Evolutionary conservation across 768 basidiomycete species (phyloP), one percentile per base, ranked within the genome.

Genomic region (Fistulinella prunicolor): DNA sequence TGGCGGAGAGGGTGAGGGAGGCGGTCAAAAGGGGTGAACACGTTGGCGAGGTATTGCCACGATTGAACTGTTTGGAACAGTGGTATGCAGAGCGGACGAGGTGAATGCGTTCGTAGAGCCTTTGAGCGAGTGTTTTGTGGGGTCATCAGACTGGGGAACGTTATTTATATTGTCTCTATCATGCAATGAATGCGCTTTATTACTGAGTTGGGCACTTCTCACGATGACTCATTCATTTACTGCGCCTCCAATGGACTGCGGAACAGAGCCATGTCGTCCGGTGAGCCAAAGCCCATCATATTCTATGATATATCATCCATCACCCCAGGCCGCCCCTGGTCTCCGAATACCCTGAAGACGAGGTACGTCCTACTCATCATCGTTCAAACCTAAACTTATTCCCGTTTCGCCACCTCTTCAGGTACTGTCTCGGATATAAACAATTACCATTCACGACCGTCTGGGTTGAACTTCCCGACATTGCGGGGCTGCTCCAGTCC

Each of bases 401-500:
- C 6, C 12, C 28, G 12, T 6, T 28, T 28, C 28, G 28, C 16
- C 10, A 20, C 20, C 9, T 14, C 10, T 5, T 26, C 38, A 57
- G 56, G 35, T 57, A 57, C 29, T 49, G 51, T 19, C 53, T 58
- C 17, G 38, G 46, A 17, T 58, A 49, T 28, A 59, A 58, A 43
- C 13, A 2, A 30, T 16, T 59, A 2, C 42, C 44, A 2, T 59
- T 59, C 35, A 49, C 30, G 20, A 51, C 57, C 3, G 42, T 55
- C 38, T 58, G 56, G 56, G 19, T 57, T 70, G 9, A 57, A 54
- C 16, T 78, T 4, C 74, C 74, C 3, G 76, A 82, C 44, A 75
- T 83, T 42, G 71, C 43, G 62, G 42, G 22, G 42, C 1, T 54
- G 62, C 42, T 65, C 40, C 52, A 51, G 21, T 62, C 61, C 35